Evolutionary conservation across 2,329 filamentous ascomycete species (phyloP), one percentile per base, ranked within the genome.

Genomic region (Verticillium alfalfae): DNA sequence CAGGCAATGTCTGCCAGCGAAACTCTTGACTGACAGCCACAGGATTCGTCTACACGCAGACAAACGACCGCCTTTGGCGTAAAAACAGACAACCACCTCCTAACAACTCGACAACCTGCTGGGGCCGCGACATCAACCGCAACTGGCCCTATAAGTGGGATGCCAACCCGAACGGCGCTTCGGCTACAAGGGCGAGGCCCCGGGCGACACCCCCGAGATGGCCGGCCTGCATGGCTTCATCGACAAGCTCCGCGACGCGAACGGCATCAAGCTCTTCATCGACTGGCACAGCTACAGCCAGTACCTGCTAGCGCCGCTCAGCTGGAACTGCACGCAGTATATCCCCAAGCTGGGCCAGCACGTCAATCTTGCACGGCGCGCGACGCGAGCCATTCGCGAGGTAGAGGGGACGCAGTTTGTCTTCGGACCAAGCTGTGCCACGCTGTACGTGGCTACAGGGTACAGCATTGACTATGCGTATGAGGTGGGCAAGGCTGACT

Each of bases 111-210:
- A 65, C 66, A 1, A 69, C 69, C 55, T 84, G 81, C 67, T 65
- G 76, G 58, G 82, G 82, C n/a, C 74, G 74, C 6, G 82, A 85
- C 64, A 77, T 83, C 67, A 84, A 85, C 70, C 77, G 82, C 57
- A 84, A 84, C 69, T 84, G 81, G 81, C 76, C 77, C 52, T 80
- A 76, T 60, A 72, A 71, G 60, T 84, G 81, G 82, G 74, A 74
- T 57, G 68, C 76, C 1, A 72, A 72, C 60, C 70, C 73, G 4
- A 73, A 69, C 26, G 81, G 81, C 45, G 76, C 79, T 3, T 84
- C 66, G 75, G 72, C 0, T 84, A 79, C 67, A 72, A 71, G 66
- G 79, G 79, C 37, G 65, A 70, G 34, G 65, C 68, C 36, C 70
- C 77, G 3, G 74, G 74, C 16, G 77, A 81, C 64, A 73, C 75